Conservation (phyloP, 2,329 filamentous ascomycete species). For the Paracorniculantispora psalliotae region DNA sequence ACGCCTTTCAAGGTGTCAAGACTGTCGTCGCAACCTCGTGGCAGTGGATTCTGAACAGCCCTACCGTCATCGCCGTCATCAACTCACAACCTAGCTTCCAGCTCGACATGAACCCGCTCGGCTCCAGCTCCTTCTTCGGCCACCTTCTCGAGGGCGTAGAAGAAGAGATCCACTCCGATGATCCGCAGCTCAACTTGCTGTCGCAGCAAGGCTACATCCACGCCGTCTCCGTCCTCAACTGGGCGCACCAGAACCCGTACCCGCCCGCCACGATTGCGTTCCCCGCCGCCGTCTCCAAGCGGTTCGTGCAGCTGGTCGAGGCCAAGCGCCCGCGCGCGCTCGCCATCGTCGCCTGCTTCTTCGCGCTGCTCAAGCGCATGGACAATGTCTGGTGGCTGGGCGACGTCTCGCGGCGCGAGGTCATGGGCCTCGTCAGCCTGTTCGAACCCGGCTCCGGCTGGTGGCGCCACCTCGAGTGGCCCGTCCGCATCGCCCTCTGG, state of each 20-base stretch:
- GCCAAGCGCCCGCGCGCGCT: slow-evolving; percentile 56
- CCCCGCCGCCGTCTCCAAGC: slow-evolving; percentile 58
- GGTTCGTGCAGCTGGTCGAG: slow-evolving; percentile 56
- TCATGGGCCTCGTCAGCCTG: slow-evolving; percentile 56
- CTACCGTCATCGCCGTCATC: slow-evolving; percentile 55
- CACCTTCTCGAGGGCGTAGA: slow-evolving; percentile 54
- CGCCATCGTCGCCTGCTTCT: slow-evolving; percentile 61
- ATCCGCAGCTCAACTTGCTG: slow-evolving; percentile 24
- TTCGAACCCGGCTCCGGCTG: slow-evolving; percentile 55
- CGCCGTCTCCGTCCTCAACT: slow-evolving; percentile 61
- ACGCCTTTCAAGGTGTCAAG: slow-evolving; percentile 63
- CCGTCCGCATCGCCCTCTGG: slow-evolving; percentile 53
- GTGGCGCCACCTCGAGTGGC: slow-evolving; percentile 60
- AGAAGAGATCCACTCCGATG: slow-evolving; percentile 44
- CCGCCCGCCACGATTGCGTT: slow-evolving; percentile 56
- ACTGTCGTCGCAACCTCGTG: slow-evolving; percentile 59
- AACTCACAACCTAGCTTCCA: slow-evolving; percentile 59
- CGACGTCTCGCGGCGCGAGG: slow-evolving; percentile 60
- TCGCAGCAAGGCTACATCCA: slow-evolving; percentile 55
- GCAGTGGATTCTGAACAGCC: slow-evolving; percentile 57
- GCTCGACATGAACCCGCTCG: slow-evolving; percentile 50
- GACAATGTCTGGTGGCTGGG: slow-evolving; percentile 65
- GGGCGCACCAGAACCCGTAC: slow-evolving; percentile 58
- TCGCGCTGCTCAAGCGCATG: slow-evolving; percentile 58
- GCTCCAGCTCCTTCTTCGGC: slow-evolving; percentile 53